Base-by-base conservation (phyloP, 805 yeast species). In the Monosporozyma yasuniensis region DNA sequence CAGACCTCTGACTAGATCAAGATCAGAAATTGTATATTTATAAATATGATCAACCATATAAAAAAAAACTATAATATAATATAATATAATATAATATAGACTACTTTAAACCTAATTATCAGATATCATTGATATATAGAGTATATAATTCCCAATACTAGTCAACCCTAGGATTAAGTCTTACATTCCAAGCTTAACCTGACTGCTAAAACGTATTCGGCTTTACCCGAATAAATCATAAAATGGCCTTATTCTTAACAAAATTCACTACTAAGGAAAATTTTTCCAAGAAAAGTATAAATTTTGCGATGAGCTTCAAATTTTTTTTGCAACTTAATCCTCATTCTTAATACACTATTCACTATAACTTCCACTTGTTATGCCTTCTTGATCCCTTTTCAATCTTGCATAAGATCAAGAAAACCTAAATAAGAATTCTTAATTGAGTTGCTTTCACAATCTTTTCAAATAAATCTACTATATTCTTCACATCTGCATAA, bases 1-100 rank as follows among this genome's bases (percentile, higher is more conserved):
- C 58, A 59, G 25, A 39, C 27, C 25, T 39, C 42, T 19, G 42
- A 39, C 8, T 39, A 21, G 14, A 37, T 22, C 28, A n/a, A 39
- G 3, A 22, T 22, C 43, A 18, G 23, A 18, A n/a, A 19, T 37
- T 32, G 35, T 32, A 32, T 32, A 32, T 12, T 12, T 32, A 32
- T 18, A 18, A 37, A 37, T 37, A 37, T 37, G 41, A 18, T n/a
- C n/a, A n/a, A n/a, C 10, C 18, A 37, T 5, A 37, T 35, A 35
- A 8, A 16, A 35, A 16, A 14, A 16, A 35, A 16, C 27, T 25
- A 25, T 25, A 25, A 25, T 25, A 35, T 37, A 37, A 19, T 18
- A 2, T 16, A 18, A 18, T 16, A 18, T 18, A 37, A 14, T 18
- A 37, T 23, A 18, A 3, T 7, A 18, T 37, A 37, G 18, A 3